A percentile compares a stretch with the other conserved stretches of the same genome.
phyloP scores from a whole-genome alignment of 78 protist species.

The Anaeramoeba flamelloides region DNA sequence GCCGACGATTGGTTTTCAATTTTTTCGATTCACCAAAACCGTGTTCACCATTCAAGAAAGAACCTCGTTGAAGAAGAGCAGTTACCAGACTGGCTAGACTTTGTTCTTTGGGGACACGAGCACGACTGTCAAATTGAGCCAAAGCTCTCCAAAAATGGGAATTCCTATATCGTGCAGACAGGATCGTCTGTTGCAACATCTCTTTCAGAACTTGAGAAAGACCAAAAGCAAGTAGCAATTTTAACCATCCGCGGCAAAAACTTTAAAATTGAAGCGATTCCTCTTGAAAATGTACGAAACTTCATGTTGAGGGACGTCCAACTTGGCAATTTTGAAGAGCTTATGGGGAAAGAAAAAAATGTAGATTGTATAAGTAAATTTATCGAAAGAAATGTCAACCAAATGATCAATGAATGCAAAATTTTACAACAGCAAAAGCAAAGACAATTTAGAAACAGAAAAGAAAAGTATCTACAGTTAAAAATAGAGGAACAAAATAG shows the following conservation, averaged over 20 bases:
- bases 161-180: not conserved
- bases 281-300: not conserved
- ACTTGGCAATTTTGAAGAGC: not conserved
- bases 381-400: not conserved
- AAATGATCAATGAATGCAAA: not conserved
- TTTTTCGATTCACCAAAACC: slow-evolving; percentile 80
- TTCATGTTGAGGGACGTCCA: not conserved
- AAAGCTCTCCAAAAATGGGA: not conserved
- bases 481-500: not conserved
- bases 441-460: not conserved
- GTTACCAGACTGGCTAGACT: slow-evolving; percentile 57
- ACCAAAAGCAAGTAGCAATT: not conserved
- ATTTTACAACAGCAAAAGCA: not conserved
- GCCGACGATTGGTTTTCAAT: slow-evolving; percentile 75
- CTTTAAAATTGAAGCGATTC: not conserved
- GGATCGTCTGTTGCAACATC: too few relatives aligned
- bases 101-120: slow-evolving; percentile 94
- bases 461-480: not conserved
- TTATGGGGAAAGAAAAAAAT: not conserved
- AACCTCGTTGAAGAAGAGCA: too few relatives aligned
- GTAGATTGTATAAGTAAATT: not conserved
- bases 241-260: not conserved
- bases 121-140: slow-evolving; percentile 62
- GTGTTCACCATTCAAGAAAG: too few relatives aligned
- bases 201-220: not conserved